Evolutionary conservation across 2,329 filamentous ascomycete genomes (phyloP).

Genomic region (Botrytis sinoallii): DNA sequence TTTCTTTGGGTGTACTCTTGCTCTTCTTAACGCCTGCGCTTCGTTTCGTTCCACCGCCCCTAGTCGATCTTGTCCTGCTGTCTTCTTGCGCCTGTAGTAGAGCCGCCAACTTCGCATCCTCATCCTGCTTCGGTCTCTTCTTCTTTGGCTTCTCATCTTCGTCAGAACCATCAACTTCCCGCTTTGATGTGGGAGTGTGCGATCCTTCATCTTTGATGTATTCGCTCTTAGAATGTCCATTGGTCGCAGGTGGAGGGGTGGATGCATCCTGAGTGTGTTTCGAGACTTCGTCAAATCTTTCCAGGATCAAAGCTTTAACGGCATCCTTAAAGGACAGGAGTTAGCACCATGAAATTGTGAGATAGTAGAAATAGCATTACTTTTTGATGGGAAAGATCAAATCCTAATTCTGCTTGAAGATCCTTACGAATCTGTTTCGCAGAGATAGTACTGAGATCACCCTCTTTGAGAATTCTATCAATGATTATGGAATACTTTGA

Average conservation of each 20-base stretch:
- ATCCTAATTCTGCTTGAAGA: constrained; percentile 35
- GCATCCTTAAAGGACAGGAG: constrained; percentile 40
- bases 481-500: constrained; percentile 40
- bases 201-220: constrained; percentile 25
- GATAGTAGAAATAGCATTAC: constrained; percentile 25
- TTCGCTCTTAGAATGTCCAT: constrained; percentile 13
- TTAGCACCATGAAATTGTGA: constrained; percentile 16
- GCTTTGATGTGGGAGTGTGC: constrained; percentile 8
- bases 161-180: constrained; percentile 21
- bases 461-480: constrained; percentile 39
- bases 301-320: constrained; percentile 53
- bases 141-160: constrained; percentile 46
- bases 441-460: constrained; percentile 41
- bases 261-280: constrained; percentile 21
- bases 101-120: constrained; percentile 83
- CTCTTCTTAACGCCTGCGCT: constrained; percentile 56
- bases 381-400: constrained; percentile 41
- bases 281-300: constrained; percentile 51
- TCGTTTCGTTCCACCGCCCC: constrained; percentile 63
- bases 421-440: constrained; percentile 40
- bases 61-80: constrained; percentile 64
- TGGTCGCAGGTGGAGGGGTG: constrained; percentile 10
- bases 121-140: constrained; percentile 64
- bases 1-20: constrained; percentile 59
- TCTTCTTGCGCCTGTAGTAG: constrained; percentile 93